A percentile compares a stretch with the other conserved stretches of the same genome.
These are phyloP conservation scores for Melastoma candidum DNA, from an alignment of 441 rosid species.

Conservation along the genomic window DNA sequence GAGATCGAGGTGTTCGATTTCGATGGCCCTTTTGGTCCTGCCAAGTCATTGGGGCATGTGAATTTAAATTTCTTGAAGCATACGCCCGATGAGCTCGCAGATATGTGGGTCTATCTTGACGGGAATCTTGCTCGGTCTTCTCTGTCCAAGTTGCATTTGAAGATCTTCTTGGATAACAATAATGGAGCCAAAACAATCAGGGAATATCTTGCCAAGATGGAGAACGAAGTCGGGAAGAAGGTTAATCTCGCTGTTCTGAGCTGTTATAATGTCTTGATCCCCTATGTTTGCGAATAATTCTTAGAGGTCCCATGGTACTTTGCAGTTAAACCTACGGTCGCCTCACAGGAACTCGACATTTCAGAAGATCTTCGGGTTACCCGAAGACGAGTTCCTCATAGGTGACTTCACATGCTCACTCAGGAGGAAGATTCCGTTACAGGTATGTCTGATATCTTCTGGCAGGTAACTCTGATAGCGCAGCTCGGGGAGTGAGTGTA, in stretches of 20 bases:
- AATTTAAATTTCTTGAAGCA: constrained; percentile 78
- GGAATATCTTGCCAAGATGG: constrained; percentile 69
- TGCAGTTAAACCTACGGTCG: constrained; percentile 65
- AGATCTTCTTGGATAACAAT: constrained; percentile 71
- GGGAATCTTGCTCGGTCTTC: constrained; percentile 77
- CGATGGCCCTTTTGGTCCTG: constrained; percentile 85
- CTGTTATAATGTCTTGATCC: background rate
- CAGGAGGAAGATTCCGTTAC: constrained; percentile 76
- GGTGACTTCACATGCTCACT: constrained; percentile 63
- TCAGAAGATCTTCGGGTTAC: constrained; percentile 78
- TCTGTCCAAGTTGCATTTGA: constrained; percentile 62
- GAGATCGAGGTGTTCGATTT: constrained; percentile 84
- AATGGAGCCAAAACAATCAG: constrained; percentile 65
- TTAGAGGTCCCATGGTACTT: background rate
- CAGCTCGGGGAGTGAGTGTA: background rate
- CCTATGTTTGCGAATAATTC: background rate
- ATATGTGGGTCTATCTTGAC: constrained; percentile 62
- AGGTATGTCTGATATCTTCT: constrained; percentile 28
- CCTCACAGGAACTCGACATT: constrained; percentile 70
- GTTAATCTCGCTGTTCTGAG: constrained; percentile 31
- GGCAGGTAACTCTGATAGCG: background rate
- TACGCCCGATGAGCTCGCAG: constrained; percentile 55
- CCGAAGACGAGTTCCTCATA: constrained; percentile 85
- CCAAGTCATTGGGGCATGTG: constrained; percentile 75
- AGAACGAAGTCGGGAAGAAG: constrained; percentile 93